Conservation (phyloP, 805 yeast genomes). For the Kuraishia capsulata region DNA sequence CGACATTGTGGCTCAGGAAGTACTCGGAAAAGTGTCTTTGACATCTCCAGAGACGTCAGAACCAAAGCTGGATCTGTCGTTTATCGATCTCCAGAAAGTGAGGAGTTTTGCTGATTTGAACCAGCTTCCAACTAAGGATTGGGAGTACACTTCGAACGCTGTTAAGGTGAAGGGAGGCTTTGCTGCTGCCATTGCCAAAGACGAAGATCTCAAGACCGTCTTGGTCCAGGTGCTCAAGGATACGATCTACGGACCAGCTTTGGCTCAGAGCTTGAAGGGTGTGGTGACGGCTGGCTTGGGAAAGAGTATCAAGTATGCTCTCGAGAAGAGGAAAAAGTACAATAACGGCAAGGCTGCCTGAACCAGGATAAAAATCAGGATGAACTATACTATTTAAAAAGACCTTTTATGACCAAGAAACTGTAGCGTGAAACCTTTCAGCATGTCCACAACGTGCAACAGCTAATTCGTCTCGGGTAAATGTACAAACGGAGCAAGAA, state of each 20-base stretch:
- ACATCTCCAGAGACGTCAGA: background rate
- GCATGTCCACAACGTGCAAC: too few species aligned
- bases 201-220: conserved; percentile 24
- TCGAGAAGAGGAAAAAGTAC: conserved; percentile 50
- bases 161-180: conserved; percentile 20
- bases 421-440: too few species aligned
- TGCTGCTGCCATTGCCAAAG: conserved; percentile 32
- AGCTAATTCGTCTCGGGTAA: too few species aligned
- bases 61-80: conserved; percentile 9
- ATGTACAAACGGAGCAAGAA: too few species aligned
- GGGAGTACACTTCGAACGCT: conserved; percentile 21
- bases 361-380: too few species aligned
- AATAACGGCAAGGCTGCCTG: too few species aligned
- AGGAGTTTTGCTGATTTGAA: conserved; percentile 8
- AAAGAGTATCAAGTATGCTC: conserved; percentile 65
- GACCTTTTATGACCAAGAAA: too few species aligned
- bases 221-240: conserved; percentile 32
- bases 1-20: conserved; percentile 20
- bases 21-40: conserved; percentile 7
- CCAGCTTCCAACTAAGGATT: conserved; percentile 20
- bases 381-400: too few species aligned
- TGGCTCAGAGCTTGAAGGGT: conserved; percentile 75
- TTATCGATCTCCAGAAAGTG: conserved; percentile 16
- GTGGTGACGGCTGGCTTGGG: conserved; percentile 75
- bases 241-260: conserved; percentile 62